A percentile compares a stretch with the other conserved stretches of the same genome.
phyloP scores from a whole-genome alignment of 2,329 filamentous ascomycete species.

The Fusarium torulosum region DNA sequence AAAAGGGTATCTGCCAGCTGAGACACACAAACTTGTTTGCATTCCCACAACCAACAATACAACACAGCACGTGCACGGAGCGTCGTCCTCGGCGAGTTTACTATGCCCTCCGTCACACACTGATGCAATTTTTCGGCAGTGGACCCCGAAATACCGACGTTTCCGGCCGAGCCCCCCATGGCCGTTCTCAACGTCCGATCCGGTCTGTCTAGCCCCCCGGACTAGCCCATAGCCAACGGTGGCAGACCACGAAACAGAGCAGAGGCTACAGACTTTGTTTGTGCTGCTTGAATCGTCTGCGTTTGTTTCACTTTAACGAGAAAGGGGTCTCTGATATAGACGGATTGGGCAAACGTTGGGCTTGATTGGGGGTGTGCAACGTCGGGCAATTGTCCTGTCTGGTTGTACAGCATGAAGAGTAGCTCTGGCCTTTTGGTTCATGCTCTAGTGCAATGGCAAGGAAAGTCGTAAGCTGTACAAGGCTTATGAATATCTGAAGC shows the following conservation, averaged over 20 bases:
- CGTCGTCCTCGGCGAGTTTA: constrained; percentile 17
- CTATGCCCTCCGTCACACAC: constrained; percentile 22
- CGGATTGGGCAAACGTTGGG: constrained; percentile 13
- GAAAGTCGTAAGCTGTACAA: neutral
- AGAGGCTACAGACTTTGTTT: neutral
- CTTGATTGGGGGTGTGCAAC: constrained; percentile 29
- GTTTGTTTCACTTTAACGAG: constrained; percentile 39
- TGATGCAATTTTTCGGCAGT: constrained; percentile 32
- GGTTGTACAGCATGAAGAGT: constrained; percentile 9
- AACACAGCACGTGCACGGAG: neutral
- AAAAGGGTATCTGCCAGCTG: neutral
- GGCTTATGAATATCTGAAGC: neutral
- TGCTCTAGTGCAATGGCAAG: neutral
- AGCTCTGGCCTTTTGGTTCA: neutral
- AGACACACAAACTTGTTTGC: neutral
- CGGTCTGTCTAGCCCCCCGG: constrained; percentile 2
- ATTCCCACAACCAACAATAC: neutral
- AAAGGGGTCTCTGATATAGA: constrained; percentile 5
- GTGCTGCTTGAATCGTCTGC: constrained; percentile 22
- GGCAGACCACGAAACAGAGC: constrained; percentile 14
- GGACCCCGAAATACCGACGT: constrained; percentile 39
- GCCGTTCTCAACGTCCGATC: constrained; percentile 30
- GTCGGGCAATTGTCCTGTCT: constrained; percentile 27
- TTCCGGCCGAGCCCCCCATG: constrained; percentile 41
- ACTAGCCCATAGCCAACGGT: constrained; percentile 17